Conservation (phyloP, 2,329 filamentous ascomycete species). For the Microsporum ferrugineum region DNA sequence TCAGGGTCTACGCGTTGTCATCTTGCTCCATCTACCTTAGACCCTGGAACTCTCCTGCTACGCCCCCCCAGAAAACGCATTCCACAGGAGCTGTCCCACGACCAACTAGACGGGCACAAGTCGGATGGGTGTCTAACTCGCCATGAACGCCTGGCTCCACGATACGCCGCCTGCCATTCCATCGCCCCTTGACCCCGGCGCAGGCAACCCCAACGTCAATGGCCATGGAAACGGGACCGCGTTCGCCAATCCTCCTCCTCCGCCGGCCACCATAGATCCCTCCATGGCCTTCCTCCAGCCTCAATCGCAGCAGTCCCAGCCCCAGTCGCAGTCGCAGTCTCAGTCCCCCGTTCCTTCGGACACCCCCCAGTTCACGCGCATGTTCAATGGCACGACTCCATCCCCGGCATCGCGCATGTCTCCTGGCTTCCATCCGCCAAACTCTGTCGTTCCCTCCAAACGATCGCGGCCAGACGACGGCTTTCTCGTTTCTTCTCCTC, state of each 20-base stretch:
- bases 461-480: constrained; percentile 76
- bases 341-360: constrained; percentile 34
- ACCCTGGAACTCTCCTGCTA: not conserved
- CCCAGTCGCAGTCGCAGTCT: not conserved
- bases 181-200: constrained; percentile 38
- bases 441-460: constrained; percentile 80
- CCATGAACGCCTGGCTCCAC: constrained; percentile 43
- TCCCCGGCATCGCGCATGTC: constrained; percentile 61
- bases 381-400: constrained; percentile 59
- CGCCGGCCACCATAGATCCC: constrained; percentile 33
- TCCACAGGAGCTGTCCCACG: not conserved
- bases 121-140: constrained; percentile 23
- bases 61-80: not conserved
- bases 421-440: constrained; percentile 65
- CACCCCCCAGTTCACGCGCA: constrained; percentile 45
- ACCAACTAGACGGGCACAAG: not conserved
- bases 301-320: constrained; percentile 1
- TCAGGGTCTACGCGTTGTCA: too few relatives aligned
- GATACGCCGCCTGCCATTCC: constrained; percentile 36
- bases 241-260: constrained; percentile 8
- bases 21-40: not conserved
- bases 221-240: constrained; percentile 4
- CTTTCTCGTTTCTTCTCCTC: constrained; percentile 62
- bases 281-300: constrained; percentile 38
- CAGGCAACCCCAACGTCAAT: constrained; percentile 27